Evolutionary conservation across 2,329 filamentous ascomycete genomes (phyloP).

Genomic region (Paecilomyces sp.): DNA sequence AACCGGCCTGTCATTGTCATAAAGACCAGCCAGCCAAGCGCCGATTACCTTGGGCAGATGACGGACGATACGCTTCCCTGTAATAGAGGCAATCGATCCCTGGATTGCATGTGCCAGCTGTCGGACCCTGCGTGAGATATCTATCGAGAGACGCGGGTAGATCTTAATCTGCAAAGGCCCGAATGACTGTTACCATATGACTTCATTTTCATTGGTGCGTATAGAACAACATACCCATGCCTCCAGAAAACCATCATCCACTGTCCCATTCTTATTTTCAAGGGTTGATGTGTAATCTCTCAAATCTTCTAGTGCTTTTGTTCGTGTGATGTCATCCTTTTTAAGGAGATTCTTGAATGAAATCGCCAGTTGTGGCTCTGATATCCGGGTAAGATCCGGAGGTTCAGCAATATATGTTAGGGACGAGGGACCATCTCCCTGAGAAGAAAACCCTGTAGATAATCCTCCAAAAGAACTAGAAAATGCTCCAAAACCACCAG

Average conservation of each 20-base stretch:
- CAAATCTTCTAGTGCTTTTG: slow-evolving; percentile 83
- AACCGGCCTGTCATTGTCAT: slow-evolving; percentile 74
- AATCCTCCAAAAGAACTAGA: slow-evolving; percentile 38
- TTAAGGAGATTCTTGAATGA: slow-evolving; percentile 90
- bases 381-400: slow-evolving; percentile 69
- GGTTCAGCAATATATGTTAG: slow-evolving; percentile 86
- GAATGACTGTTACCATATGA: slow-evolving; percentile 32
- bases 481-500: slow-evolving; percentile 37
- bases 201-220: slow-evolving; percentile 18
- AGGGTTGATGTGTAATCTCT: slow-evolving; percentile 55
- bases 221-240: slow-evolving; percentile 63
- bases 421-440: slow-evolving; percentile 46
- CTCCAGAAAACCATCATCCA: slow-evolving; percentile 77
- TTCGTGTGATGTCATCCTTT: slow-evolving; percentile 86
- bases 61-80: slow-evolving; percentile 76
- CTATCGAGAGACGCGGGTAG: slow-evolving; percentile 85
- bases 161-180: slow-evolving; percentile 58
- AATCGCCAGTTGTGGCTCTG: slow-evolving; percentile 74
- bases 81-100: slow-evolving; percentile 49
- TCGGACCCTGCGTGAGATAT: slow-evolving; percentile 78
- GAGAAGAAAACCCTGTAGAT: slow-evolving; percentile 23
- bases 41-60: slow-evolving; percentile 71
- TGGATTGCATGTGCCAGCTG: slow-evolving; percentile 77
- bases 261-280: slow-evolving; percentile 49
- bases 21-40: slow-evolving; percentile 84